These are phyloP conservation scores for Sisymbrium irio DNA, from an alignment of 345 rosid genomes.

Conservation along the genomic window DNA sequence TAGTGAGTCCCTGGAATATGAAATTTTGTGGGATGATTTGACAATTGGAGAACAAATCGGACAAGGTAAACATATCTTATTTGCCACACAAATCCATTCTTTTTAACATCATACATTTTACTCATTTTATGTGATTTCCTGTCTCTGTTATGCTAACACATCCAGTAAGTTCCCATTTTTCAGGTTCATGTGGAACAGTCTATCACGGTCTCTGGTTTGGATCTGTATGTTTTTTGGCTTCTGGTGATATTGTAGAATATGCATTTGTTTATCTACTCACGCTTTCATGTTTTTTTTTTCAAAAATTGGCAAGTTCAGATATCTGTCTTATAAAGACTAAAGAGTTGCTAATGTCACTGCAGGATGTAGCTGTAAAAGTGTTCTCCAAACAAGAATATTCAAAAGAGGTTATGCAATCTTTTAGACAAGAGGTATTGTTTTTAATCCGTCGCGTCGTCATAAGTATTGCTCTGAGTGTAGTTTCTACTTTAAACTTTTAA, in stretches of 20 bases:
- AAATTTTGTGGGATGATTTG: conserved; percentile 94
- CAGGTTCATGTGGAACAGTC: conserved; percentile 99
- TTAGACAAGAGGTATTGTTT: conserved; percentile 75
- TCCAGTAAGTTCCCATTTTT: conserved; percentile 8
- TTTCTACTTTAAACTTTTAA: background rate
- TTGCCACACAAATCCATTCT: background rate
- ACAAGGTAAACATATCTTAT: conserved; percentile 52
- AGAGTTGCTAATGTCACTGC: conserved; percentile 35
- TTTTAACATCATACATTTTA: background rate
- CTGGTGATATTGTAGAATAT: conserved; percentile 2
- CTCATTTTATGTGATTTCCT: conserved; percentile 18
- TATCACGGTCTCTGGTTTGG: conserved; percentile 97
- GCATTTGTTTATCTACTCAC: conserved; percentile 31
- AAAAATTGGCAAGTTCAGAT: background rate
- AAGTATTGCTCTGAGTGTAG: background rate
- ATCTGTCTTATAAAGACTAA: conserved; percentile 21
- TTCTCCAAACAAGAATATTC: conserved; percentile 94
- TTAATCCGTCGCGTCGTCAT: background rate
- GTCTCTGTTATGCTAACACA: conserved; percentile 16
- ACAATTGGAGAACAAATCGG: conserved; percentile 80
- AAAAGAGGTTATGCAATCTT: conserved; percentile 69
- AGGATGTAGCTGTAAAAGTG: conserved; percentile 97
- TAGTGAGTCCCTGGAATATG: conserved; percentile 73
- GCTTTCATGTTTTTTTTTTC: background rate
- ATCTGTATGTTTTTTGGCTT: conserved; percentile 84